Evolutionary conservation across 805 yeast species (phyloP).

Genomic region (Spathaspora sp.): DNA sequence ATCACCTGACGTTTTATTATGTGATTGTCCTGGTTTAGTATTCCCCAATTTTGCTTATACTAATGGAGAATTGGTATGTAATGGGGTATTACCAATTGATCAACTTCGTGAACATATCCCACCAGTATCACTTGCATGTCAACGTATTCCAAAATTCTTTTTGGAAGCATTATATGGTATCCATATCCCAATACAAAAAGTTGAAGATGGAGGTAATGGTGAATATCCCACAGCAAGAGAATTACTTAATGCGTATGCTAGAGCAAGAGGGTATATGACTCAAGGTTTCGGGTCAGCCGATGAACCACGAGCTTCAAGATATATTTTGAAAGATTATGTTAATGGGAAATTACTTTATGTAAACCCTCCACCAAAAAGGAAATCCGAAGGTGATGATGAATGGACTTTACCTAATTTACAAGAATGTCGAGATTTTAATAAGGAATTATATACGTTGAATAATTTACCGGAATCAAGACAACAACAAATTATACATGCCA

Average conservation of each 20-base stretch:
- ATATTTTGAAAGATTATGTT: constrained; percentile 89
- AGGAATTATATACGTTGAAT: constrained; percentile 63
- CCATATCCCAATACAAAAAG: constrained; percentile 69
- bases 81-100: constrained; percentile 98
- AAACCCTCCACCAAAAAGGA: constrained; percentile 81
- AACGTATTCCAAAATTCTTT: constrained; percentile 83
- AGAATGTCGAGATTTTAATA: constrained; percentile 56
- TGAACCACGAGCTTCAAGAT: constrained; percentile 90
- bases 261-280: constrained; percentile 96
- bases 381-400: constrained; percentile 29
- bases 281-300: constrained; percentile 98
- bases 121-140: constrained; percentile 80
- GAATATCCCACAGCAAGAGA: constrained; percentile 81
- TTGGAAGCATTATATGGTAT: constrained; percentile 94
- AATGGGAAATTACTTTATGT: constrained; percentile 83
- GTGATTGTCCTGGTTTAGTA: constrained; percentile 99
- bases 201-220: constrained; percentile 87
- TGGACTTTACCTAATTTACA: constrained; percentile 49
- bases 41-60: constrained; percentile 97
- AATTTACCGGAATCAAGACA: constrained; percentile 69
- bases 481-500: constrained; percentile 66
- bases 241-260: constrained; percentile 83
- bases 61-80: constrained; percentile 93
- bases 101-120: constrained; percentile 91
- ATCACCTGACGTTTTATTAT: constrained; percentile 76